Percentiles rank a stretch among this genome's conserved stretches.
Evolutionary conservation across 495 filamentous ascomycete genomes (phyloP).

Genomic region (Penicillium cosmopolitanum): DNA sequence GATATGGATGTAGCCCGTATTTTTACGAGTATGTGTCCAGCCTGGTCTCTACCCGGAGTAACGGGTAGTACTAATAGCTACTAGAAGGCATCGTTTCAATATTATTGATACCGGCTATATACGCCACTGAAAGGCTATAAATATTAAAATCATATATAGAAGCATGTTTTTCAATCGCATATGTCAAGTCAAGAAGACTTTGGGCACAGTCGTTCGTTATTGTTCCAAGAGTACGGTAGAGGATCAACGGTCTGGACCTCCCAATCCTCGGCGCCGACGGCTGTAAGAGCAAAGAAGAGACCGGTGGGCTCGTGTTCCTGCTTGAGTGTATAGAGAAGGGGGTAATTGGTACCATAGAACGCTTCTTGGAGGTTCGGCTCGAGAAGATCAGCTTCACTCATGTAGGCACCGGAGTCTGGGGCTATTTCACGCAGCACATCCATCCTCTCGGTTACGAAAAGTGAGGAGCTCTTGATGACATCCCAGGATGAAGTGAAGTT

Average conservation of each 20-base stretch:
- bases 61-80: too few species aligned
- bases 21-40: too few species aligned
- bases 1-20: too few species aligned
- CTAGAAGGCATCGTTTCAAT: too few species aligned
- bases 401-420: conserved; percentile 17
- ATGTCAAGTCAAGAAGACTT: conserved; percentile 3
- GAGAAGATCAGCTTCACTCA: conserved; percentile 44
- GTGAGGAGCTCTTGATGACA: not conserved
- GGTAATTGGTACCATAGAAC: conserved; percentile 59
- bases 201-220: conserved; percentile 12
- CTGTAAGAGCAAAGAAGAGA: conserved; percentile 12
- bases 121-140: not conserved
- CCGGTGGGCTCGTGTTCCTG: conserved; percentile 9
- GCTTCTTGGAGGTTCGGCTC: conserved; percentile 60
- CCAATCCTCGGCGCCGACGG: conserved; percentile 13
- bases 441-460: conserved; percentile 21
- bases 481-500: conserved; percentile 15
- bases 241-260: conserved; percentile 18
- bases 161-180: not conserved
- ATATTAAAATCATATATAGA: not conserved
- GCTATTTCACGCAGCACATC: conserved; percentile 15
- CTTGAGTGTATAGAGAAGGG: conserved; percentile 29
- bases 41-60: too few species aligned
- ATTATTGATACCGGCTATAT: too few species aligned
- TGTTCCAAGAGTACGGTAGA: conserved; percentile 15